Evolutionary conservation across 139 green algal species (phyloP).

Genomic region (Picochlorum costavermella): DNA sequence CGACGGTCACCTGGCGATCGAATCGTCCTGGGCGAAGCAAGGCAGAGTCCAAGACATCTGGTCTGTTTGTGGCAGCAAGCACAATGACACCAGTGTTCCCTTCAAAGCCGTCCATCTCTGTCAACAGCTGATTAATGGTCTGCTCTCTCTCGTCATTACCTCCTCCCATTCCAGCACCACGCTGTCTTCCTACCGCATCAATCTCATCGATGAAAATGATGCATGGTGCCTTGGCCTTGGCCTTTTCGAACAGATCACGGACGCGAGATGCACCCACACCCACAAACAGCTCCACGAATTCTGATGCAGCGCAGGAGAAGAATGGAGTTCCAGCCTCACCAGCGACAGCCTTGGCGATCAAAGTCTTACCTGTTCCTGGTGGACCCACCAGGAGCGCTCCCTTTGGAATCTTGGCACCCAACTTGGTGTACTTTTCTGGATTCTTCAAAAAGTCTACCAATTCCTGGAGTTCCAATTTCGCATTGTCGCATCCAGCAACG

Average conservation of each 20-base stretch:
- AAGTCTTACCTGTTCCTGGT: conserved; percentile 74
- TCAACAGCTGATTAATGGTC: conserved; percentile 97
- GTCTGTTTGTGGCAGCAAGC: conserved; percentile 92
- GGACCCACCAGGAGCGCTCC: conserved; percentile 67
- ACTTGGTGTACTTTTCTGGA: conserved; percentile 86
- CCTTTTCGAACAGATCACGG: conserved; percentile 97
- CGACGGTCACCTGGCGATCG: conserved; percentile 91
- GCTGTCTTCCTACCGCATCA: conserved; percentile 91
- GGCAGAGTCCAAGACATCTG: conserved; percentile 94
- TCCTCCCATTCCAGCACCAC: conserved; percentile 94
- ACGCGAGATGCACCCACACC: conserved; percentile 93
- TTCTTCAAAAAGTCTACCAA: conserved; percentile 94
- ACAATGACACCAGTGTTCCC: conserved; percentile 62
- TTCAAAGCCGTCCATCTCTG: conserved; percentile 99
- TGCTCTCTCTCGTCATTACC: conserved; percentile 99
- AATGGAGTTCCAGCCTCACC: conserved; percentile 96
- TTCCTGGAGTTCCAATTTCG: conserved; percentile 96
- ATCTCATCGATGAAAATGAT: conserved; percentile 99
- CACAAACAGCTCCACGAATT: conserved; percentile 99
- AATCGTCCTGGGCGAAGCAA: conserved; percentile 97
- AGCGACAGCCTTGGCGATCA: conserved; percentile 84
- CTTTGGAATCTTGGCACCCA: conserved; percentile 91
- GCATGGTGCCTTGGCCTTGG: conserved; percentile 92
- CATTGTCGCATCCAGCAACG: conserved; percentile 88
- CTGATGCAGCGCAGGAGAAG: conserved; percentile 92